phyloP scores from a whole-genome alignment of 352 stramenopile species.

The Phytophthora sansomeana region DNA sequence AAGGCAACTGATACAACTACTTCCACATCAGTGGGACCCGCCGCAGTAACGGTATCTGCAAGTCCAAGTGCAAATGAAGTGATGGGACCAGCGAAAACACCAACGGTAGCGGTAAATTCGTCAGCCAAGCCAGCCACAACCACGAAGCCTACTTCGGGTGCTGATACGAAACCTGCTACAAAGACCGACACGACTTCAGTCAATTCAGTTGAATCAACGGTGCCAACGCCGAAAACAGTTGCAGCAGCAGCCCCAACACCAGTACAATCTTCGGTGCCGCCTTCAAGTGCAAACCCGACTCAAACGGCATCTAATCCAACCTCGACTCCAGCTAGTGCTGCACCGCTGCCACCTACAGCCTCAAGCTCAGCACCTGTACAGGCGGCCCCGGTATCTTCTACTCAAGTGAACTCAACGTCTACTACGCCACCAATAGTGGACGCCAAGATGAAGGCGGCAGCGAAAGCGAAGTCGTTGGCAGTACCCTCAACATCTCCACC shows the following conservation, averaged over 20 bases:
- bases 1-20: background rate
- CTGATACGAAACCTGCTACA: background rate
- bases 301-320: background rate
- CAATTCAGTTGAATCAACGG: background rate
- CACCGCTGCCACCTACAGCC: background rate
- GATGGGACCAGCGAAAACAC: slow-evolving; percentile 2
- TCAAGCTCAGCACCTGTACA: background rate
- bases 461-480: background rate
- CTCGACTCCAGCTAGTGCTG: background rate
- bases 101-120: background rate
- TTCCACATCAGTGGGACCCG: slow-evolving; percentile 10
- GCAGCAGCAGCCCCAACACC: background rate
- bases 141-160: background rate
- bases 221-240: background rate
- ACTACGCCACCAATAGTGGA: background rate
- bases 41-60: background rate
- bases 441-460: background rate
- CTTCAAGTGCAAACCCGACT: background rate
- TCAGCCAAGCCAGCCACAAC: background rate
- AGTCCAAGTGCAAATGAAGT: slow-evolving; percentile 6
- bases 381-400: background rate
- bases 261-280: background rate
- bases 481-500: background rate
- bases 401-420: slow-evolving; percentile 4
- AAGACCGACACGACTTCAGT: background rate